Evolutionary conservation across 192 early-diverging fungal genomes (phyloP).

Genomic region (Chytriomyces confervae): DNA sequence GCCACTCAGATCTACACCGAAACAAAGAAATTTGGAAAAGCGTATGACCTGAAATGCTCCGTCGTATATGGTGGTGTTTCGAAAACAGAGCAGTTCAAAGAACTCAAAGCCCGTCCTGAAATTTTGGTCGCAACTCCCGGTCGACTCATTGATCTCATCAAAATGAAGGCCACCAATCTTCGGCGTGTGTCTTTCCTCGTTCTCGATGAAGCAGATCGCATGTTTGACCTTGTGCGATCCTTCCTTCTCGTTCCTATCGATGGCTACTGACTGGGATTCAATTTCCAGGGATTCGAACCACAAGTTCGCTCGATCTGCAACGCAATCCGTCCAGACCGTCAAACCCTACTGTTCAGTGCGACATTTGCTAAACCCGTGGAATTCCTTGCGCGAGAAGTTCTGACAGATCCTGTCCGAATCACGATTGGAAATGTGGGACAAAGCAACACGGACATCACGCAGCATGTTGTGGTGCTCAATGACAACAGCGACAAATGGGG

Average conservation of each 20-base stretch:
- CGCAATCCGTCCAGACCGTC: slow-evolving; percentile 79
- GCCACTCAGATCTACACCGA: slow-evolving; percentile 81
- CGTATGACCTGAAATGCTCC: slow-evolving; percentile 70
- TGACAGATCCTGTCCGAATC: slow-evolving; percentile 75
- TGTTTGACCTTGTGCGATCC: slow-evolving; percentile 56
- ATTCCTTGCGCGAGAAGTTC: slow-evolving; percentile 71
- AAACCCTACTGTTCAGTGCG: slow-evolving; percentile 81
- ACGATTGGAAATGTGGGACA: slow-evolving; percentile 71
- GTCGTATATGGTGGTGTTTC: slow-evolving; percentile 82
- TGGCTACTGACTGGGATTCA: too few relatives aligned
- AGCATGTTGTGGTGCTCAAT: slow-evolving; percentile 63
- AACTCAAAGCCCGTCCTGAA: slow-evolving; percentile 72
- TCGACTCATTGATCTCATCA: slow-evolving; percentile 84
- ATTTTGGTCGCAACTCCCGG: slow-evolving; percentile 87
- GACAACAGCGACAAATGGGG: slow-evolving; percentile 77
- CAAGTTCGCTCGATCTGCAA: slow-evolving; percentile 82
- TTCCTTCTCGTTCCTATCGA: not conserved
- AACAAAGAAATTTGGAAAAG: slow-evolving; percentile 80
- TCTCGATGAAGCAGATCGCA: slow-evolving; percentile 60
- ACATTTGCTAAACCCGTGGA: slow-evolving; percentile 79
- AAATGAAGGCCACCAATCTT: slow-evolving; percentile 88
- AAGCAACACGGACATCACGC: slow-evolving; percentile 79
- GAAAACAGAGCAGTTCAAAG: slow-evolving; percentile 84
- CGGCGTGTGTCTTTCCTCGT: slow-evolving; percentile 67
- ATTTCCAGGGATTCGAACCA: slow-evolving; percentile 61